Evolutionary conservation across 2,329 filamentous ascomycete species (phyloP), one percentile per base, ranked within the genome.

Genomic region (Cladosporium cucumerinum): DNA sequence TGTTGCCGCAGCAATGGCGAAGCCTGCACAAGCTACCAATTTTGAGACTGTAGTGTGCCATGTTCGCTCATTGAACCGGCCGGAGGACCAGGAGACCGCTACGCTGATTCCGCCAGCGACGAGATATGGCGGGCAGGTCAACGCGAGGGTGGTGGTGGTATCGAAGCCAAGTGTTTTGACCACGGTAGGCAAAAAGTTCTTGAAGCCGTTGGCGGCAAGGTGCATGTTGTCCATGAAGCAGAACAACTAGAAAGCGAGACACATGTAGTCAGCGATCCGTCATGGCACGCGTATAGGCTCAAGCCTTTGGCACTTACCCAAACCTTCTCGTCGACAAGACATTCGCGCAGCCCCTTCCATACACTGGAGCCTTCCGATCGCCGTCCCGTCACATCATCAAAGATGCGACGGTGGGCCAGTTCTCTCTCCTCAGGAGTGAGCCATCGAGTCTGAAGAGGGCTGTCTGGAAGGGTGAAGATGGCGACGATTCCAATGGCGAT

Each of bases 401-500:
- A 71, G 14, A 74, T 73, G 8, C 60, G 60, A 14, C 60, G 48
- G 30, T 62, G 48, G 14, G 60, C 60, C 7, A 62, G 34, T 25
- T 54, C 48, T 3, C 60, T n/a, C 43, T 86, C 82, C n/a, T 81
- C 78, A 0, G 76, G 75, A 0, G 72, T 81, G 52, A 85, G 77
- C 73, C 82, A 83, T 7, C 71, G 70, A 61, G 72, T 73, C 51
- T 68, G 48, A 7, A 46, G 30, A 34, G 89, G 89, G 68, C 89
- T 89, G 72, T 91, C 86, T 0, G 89, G 89, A 16, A 92, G 78
- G 28, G 91, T 77, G 69, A 85, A 86, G 72, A 82, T 83, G 1
- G 86, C 81, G 0, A 74, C 70, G 6, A 86, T 73, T 16, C 88
- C 88, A 34, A 91, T 81, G 11, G 79, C 79, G 30, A 91, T 79